Conservation (phyloP, 2,329 filamentous ascomycete genomes). For the Colletotrichum chlorophyti region DNA sequence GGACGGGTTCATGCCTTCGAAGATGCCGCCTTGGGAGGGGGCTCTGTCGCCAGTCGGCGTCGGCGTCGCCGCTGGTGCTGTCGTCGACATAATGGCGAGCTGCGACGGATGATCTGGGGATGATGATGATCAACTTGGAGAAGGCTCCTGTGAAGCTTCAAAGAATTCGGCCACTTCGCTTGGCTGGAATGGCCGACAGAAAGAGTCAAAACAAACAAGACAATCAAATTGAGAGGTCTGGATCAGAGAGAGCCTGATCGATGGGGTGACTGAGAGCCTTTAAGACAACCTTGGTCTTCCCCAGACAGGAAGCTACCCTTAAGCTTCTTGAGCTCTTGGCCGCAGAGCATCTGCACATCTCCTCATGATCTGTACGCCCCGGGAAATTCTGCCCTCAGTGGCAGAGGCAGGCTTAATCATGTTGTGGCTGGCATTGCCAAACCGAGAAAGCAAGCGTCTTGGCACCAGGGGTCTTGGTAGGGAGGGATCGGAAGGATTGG, state of each 20-base stretch:
- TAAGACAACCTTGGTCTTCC: not conserved
- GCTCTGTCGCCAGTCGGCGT: conserved; percentile 6
- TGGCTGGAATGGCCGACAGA: not conserved
- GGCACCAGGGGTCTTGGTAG: conserved; percentile 6
- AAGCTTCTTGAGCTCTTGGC: not conserved
- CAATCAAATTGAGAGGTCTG: not conserved
- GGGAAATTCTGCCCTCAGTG: not conserved
- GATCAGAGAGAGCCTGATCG: not conserved
- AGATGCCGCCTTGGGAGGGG: conserved; percentile 63
- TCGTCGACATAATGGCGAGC: conserved; percentile 9
- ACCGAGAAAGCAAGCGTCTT: not conserved
- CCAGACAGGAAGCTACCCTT: not conserved
- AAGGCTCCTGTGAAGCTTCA: not conserved
- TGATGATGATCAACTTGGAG: not conserved
- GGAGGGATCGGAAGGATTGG: not conserved
- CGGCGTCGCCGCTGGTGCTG: not conserved
- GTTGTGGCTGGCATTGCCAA: not conserved
- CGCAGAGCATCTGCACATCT: not conserved
- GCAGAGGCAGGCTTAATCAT: not conserved
- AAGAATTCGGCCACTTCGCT: too few relatives aligned
- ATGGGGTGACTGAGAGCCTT: not conserved
- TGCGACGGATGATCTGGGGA: too few relatives aligned
- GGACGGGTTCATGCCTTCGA: conserved; percentile 74
- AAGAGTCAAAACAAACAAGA: not conserved
- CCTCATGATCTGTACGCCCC: not conserved